Conservation (phyloP, 495 filamentous ascomycete species). For the Letharia lupina region DNA sequence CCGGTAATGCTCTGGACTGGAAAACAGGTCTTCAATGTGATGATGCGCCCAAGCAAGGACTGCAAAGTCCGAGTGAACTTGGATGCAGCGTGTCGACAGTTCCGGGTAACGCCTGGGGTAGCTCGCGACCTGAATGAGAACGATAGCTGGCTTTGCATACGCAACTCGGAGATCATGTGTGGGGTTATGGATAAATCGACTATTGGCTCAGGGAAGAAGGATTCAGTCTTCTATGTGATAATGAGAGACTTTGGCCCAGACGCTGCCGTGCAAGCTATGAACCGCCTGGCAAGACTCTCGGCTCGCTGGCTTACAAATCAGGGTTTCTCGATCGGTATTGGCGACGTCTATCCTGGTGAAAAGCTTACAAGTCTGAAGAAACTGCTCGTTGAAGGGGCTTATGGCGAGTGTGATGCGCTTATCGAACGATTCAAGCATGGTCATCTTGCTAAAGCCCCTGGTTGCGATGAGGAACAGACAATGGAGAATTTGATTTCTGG, state of each 20-base stretch:
- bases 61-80: constrained; percentile 80
- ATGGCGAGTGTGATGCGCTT: constrained; percentile 72
- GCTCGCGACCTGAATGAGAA: constrained; percentile 70
- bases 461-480: constrained; percentile 84
- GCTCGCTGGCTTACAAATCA: constrained; percentile 80
- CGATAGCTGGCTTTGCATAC: constrained; percentile 81
- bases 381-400: constrained; percentile 66
- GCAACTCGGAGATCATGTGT: constrained; percentile 97
- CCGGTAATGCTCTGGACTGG: constrained; percentile 91
- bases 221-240: constrained; percentile 94
- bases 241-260: constrained; percentile 88
- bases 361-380: constrained; percentile 62
- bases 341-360: constrained; percentile 76
- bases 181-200: constrained; percentile 97
- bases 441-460: constrained; percentile 71
- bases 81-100: constrained; percentile 85
- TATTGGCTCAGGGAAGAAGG: constrained; percentile 92
- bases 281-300: constrained; percentile 81
- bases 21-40: constrained; percentile 91
- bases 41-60: constrained; percentile 82
- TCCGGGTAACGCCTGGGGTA: constrained; percentile 45
- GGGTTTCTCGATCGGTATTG: constrained; percentile 94
- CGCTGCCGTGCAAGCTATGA: constrained; percentile 86
- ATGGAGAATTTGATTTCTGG: constrained; percentile 86
- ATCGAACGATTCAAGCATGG: constrained; percentile 71